These are phyloP conservation scores for Rhizoclosmatium globosum DNA, from an alignment of 192 early-diverging fungal genomes.

Conservation along the genomic window DNA sequence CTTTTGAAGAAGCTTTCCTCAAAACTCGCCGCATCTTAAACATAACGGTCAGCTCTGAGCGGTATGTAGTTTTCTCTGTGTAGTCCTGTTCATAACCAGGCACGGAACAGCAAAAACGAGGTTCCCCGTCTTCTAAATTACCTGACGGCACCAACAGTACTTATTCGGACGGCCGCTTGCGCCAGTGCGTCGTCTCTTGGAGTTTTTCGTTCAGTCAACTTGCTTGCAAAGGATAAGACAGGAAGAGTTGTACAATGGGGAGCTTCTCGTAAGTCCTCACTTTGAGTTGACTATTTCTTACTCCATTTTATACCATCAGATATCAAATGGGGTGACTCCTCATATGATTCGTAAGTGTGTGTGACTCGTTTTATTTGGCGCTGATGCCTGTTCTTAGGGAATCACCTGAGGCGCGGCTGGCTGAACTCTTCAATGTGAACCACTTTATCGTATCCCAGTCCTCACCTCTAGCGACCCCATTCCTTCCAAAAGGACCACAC, in stretches of 20 bases:
- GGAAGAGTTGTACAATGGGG: constrained; percentile 75
- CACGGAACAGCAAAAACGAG: constrained; percentile 61
- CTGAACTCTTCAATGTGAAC: constrained; percentile 85
- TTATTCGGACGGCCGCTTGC: constrained; percentile 81
- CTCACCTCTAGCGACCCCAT: constrained; percentile 72
- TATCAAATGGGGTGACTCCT: constrained; percentile 72
- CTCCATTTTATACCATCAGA: constrained; percentile 45
- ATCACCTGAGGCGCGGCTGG: constrained; percentile 53
- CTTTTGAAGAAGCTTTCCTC: constrained; percentile 72
- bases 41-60: constrained; percentile 76
- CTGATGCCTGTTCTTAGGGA: neutral
- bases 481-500: constrained; percentile 61
- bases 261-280: constrained; percentile 39
- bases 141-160: constrained; percentile 80
- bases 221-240: constrained; percentile 75
- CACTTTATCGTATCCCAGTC: constrained; percentile 86
- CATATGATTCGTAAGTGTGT: constrained; percentile 56
- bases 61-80: constrained; percentile 25
- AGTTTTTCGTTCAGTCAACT: constrained; percentile 70
- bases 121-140: constrained; percentile 80
- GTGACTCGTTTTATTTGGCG: neutral
- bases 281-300: neutral
- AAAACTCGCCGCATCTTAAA: constrained; percentile 76
- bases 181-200: constrained; percentile 76
- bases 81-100: neutral